Conservation (phyloP, 2,329 filamentous ascomycete species). For the Thermomyces lanuginosus region DNA sequence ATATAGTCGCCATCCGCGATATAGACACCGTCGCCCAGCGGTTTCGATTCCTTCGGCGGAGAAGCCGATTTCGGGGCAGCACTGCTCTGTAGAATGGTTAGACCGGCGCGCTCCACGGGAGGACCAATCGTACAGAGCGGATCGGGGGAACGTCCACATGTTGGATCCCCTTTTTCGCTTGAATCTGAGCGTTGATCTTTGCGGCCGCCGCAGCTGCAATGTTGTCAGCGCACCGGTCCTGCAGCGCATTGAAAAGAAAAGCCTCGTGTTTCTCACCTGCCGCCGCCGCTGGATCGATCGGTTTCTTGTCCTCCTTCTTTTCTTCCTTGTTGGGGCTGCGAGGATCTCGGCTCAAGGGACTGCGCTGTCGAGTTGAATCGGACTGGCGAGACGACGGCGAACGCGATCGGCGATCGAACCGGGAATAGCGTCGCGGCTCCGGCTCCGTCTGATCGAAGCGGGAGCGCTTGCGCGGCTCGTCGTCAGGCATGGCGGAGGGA, state of each 20-base stretch:
- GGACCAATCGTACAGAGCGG: slow-evolving; percentile 34
- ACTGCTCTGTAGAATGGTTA: slow-evolving; percentile 25
- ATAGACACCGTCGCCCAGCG: slow-evolving; percentile 76
- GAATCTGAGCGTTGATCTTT: slow-evolving; percentile 66
- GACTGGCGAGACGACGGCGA: slow-evolving; percentile 54
- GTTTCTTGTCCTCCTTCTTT: slow-evolving; percentile 14
- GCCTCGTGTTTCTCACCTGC: slow-evolving; percentile 42
- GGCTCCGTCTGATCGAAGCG: slow-evolving; percentile 87
- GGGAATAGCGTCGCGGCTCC: slow-evolving; percentile 56
- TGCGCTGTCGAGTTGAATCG: slow-evolving; percentile 62
- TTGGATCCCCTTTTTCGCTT: slow-evolving; percentile 76
- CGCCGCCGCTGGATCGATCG: slow-evolving; percentile 56
- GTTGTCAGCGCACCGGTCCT: slow-evolving; percentile 1
- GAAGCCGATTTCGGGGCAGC: slow-evolving; percentile 40
- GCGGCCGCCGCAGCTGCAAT: slow-evolving; percentile 66
- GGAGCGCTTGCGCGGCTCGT: slow-evolving; percentile 69
- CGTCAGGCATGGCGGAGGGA: slow-evolving; percentile 49
- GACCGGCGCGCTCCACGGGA: background rate
- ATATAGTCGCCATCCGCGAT: slow-evolving; percentile 95
- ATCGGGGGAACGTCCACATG: slow-evolving; percentile 81
- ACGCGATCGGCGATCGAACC: slow-evolving; percentile 83
- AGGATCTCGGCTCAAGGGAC: slow-evolving; percentile 47
- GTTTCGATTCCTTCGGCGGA: slow-evolving; percentile 32
- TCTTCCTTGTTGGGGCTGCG: slow-evolving; percentile 31
- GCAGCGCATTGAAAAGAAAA: slow-evolving; percentile 3